Evolutionary conservation across 805 yeast genomes (phyloP).

Genomic region (Candida maesae): DNA sequence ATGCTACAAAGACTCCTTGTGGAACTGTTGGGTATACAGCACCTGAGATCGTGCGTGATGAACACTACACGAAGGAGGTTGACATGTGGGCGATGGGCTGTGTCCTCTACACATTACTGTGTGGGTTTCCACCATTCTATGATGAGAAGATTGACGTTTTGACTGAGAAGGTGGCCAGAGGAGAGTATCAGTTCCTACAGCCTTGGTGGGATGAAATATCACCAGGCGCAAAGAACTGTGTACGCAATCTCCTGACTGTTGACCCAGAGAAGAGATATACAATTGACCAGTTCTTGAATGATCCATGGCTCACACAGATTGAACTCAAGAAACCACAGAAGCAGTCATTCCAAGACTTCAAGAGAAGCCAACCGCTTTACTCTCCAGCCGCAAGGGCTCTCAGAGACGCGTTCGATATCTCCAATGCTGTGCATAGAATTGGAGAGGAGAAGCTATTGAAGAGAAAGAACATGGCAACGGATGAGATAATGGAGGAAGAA

Average conservation of each 20-base stretch:
- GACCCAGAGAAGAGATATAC: slow-evolving; percentile 68
- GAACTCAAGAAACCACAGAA: slow-evolving; percentile 24
- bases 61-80: slow-evolving; percentile 86
- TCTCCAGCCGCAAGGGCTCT: slow-evolving; percentile 78
- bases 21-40: slow-evolving; percentile 99
- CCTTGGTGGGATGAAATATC: slow-evolving; percentile 93
- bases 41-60: slow-evolving; percentile 95
- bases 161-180: slow-evolving; percentile 64
- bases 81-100: slow-evolving; percentile 99
- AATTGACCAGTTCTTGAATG: slow-evolving; percentile 59
- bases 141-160: slow-evolving; percentile 63
- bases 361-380: slow-evolving; percentile 32
- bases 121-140: slow-evolving; percentile 87
- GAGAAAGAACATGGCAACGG: slow-evolving; percentile 6
- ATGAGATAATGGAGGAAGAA: slow-evolving; percentile 25
- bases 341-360: slow-evolving; percentile 18
- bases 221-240: slow-evolving; percentile 64
- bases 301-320: slow-evolving; percentile 57
- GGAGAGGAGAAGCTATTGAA: slow-evolving; percentile 25
- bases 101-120: slow-evolving; percentile 84
- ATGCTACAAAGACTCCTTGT: slow-evolving; percentile 93
- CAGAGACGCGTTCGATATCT: slow-evolving; percentile 82
- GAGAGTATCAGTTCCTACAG: slow-evolving; percentile 66
- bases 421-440: slow-evolving; percentile 76
- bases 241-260: slow-evolving; percentile 60